phyloP scores from a whole-genome alignment of 129 eudicot genomes.

The Flaveria trinervia region DNA sequence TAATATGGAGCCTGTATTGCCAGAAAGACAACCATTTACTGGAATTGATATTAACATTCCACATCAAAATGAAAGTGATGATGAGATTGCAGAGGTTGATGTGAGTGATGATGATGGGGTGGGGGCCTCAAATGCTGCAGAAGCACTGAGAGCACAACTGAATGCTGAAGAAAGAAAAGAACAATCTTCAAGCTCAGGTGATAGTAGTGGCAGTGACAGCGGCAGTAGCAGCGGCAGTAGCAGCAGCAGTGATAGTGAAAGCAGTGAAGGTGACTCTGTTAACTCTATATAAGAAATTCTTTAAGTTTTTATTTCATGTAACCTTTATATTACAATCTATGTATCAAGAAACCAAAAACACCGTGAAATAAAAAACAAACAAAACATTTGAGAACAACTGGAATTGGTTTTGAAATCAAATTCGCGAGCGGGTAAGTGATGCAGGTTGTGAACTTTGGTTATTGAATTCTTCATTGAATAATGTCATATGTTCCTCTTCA shows the following conservation, averaged over 20 bases:
- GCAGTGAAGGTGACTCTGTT: conserved; percentile 72
- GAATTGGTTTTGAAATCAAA: background rate
- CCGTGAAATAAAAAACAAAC: background rate
- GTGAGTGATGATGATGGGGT: conserved; percentile 70
- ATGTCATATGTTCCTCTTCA: conserved; percentile 30
- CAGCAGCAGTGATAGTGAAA: conserved; percentile 59
- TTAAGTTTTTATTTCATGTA: conserved; percentile 17
- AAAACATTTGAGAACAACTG: background rate
- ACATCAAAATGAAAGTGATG: conserved; percentile 71
- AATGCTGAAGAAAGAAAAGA: conserved; percentile 61
- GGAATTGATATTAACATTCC: conserved; percentile 86
- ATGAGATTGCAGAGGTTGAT: conserved; percentile 86
- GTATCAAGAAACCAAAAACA: conserved; percentile 9
- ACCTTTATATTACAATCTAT: background rate
- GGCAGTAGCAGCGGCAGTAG: conserved; percentile 58
- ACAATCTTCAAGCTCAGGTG: conserved; percentile 68
- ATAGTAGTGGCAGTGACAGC: conserved; percentile 54
- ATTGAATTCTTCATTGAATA: conserved; percentile 15
- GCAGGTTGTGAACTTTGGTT: background rate
- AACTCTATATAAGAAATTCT: conserved; percentile 50
- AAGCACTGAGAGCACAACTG: conserved; percentile 91
- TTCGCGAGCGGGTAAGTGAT: background rate
- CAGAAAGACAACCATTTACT: conserved; percentile 47
- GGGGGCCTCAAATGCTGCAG: conserved; percentile 75
- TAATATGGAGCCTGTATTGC: conserved; percentile 29